Evolutionary conservation across 805 yeast genomes (phyloP), one percentile per base, ranked within the genome.

Genomic region (Candida nonsorbophila): DNA sequence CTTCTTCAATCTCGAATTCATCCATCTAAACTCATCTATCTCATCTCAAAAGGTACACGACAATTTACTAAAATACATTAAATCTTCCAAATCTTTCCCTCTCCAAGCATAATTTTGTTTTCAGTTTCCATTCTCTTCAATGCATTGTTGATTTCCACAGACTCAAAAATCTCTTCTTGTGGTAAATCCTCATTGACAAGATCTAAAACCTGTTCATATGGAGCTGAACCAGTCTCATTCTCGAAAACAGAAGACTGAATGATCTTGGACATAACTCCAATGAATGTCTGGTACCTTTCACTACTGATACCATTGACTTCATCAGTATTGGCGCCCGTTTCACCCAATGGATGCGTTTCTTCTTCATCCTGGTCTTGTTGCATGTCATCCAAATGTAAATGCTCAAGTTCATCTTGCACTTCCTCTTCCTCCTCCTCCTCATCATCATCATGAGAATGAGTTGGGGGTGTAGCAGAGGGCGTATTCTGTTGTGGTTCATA

Each of bases 11-110:
- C n/a, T n/a, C n/a, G n/a, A n/a, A n/a, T n/a, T n/a, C n/a, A n/a
- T n/a, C n/a, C n/a, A n/a, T n/a, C n/a, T n/a, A n/a, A n/a, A n/a
- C n/a, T n/a, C n/a, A n/a, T n/a, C n/a, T n/a, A n/a, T n/a, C n/a
- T n/a, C n/a, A n/a, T n/a, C n/a, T n/a, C n/a, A n/a, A n/a, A n/a
- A n/a, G n/a, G n/a, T n/a, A n/a, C n/a, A n/a, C n/a, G n/a, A n/a
- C n/a, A n/a, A 18, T 18, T 18, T 7, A 7, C 7, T 18, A 18
- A 18, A 18, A 18, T 18, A 17, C 22, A 24, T 28, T 48, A 59
- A 29, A 60, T 52, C 40, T 51, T 51, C 57, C 59, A 62, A 26
- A 64, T 46, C 46, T 59, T 58, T 18, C 62, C 67, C 36, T 61
- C 66, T 29, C 55, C 51, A n/a, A 49, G 34, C 52, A 55, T 53